A percentile compares a stretch with the other conserved stretches of the same genome.
Conservation (phyloP, 495 filamentous ascomycete genomes). For the Melanomma pulvis-pyrius region DNA sequence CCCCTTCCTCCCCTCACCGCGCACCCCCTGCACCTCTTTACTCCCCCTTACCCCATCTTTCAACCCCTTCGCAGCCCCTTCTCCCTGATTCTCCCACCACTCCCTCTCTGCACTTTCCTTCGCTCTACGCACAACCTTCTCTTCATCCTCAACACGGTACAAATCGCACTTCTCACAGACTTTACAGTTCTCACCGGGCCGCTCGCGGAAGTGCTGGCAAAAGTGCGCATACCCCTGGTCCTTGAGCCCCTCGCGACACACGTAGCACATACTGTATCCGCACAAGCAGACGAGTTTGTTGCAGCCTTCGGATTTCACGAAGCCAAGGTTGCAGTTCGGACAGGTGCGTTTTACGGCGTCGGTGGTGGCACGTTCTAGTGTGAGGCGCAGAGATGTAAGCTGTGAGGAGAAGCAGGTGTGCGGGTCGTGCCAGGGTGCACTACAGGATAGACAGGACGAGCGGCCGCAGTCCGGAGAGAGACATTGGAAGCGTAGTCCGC, state of each 20-base stretch:
- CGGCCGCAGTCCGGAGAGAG: constrained; percentile 65
- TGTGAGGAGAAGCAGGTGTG: constrained; percentile 68
- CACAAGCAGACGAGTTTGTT: constrained; percentile 98
- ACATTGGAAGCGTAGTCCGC: constrained; percentile 74
- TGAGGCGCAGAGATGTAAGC: constrained; percentile 73
- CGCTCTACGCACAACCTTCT: constrained; percentile 71
- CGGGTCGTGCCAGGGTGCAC: constrained; percentile 65
- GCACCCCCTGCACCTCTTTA: constrained; percentile 19
- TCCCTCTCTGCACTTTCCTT: constrained; percentile 77
- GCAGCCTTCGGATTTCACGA: constrained; percentile 90
- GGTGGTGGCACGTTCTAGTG: constrained; percentile 87
- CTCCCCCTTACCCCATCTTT: constrained; percentile 21
- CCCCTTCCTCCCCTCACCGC: constrained; percentile 10
- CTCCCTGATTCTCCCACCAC: constrained; percentile 73
- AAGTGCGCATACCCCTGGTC: constrained; percentile 84
- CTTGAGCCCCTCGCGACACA: constrained; percentile 67
- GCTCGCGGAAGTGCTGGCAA: constrained; percentile 90
- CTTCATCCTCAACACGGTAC: constrained; percentile 85
- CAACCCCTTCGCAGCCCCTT: constrained; percentile 36
- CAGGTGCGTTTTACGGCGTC: constrained; percentile 95
- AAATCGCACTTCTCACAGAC: constrained; percentile 89
- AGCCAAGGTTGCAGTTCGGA: constrained; percentile 82
- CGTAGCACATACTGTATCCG: constrained; percentile 96
- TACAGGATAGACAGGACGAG: constrained; percentile 76
- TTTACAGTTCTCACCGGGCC: constrained; percentile 67